These are phyloP conservation scores for Halenospora varia DNA, from an alignment of 495 filamentous ascomycete species.

Conservation along the genomic window DNA sequence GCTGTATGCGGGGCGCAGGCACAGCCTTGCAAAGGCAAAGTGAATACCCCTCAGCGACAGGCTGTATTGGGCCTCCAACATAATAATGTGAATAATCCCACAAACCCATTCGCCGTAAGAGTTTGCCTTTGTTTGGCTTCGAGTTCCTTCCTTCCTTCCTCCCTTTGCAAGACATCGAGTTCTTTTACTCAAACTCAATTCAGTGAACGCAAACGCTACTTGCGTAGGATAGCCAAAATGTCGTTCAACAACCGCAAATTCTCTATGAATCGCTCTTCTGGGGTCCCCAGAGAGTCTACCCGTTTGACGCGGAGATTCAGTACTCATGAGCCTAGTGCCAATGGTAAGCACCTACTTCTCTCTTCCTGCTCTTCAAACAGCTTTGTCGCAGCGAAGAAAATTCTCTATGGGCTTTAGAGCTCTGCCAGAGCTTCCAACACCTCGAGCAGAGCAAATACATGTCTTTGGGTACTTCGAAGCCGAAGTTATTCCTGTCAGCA, in stretches of 20 bases:
- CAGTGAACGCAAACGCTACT: not conserved
- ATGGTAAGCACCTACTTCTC: conserved; percentile 34
- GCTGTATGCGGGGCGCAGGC: not conserved
- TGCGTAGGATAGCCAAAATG: conserved; percentile 9
- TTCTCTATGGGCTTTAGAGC: too few relatives aligned
- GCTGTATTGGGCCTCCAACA: too few relatives aligned
- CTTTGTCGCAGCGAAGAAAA: too few relatives aligned
- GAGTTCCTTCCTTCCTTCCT: not conserved
- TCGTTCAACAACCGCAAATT: conserved; percentile 49
- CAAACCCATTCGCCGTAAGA: not conserved
- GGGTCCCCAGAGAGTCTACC: conserved; percentile 37
- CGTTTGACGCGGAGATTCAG: conserved; percentile 43
- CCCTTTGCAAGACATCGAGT: not conserved
- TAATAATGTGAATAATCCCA: too few relatives aligned
- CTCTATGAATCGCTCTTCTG: conserved; percentile 54
- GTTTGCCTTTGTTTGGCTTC: not conserved
- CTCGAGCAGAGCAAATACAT: too few relatives aligned
- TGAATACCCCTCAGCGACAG: not conserved
- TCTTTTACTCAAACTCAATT: not conserved
- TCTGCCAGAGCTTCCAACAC: too few relatives aligned
- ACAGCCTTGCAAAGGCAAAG: not conserved
- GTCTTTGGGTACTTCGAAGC: too few relatives aligned
- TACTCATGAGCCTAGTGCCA: conserved; percentile 43
- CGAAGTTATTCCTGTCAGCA: too few relatives aligned
- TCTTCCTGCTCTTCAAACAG: conserved; percentile 2